These are phyloP conservation scores for Alternaria novae-zelandiae DNA, from an alignment of 2,329 filamentous ascomycete species.

Conservation along the genomic window DNA sequence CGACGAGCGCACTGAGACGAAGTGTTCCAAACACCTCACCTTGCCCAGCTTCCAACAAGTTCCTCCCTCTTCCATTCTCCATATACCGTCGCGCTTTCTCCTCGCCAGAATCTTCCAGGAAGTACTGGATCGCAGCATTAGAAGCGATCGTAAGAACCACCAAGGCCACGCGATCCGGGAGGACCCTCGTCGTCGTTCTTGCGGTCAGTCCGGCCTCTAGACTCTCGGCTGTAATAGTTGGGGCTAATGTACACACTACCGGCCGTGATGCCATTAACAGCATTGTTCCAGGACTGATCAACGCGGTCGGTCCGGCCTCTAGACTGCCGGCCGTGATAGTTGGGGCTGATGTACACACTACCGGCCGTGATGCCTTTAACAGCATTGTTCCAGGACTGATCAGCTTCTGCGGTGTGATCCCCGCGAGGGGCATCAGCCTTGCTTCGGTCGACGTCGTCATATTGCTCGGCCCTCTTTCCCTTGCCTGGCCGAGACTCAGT, in stretches of 20 bases:
- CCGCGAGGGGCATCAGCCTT: neutral
- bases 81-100: neutral
- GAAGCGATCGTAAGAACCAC: neutral
- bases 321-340: neutral
- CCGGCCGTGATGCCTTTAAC: neutral
- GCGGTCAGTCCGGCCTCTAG: neutral
- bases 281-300: neutral
- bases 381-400: neutral
- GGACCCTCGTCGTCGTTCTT: neutral
- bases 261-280: neutral
- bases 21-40: neutral
- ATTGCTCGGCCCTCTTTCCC: neutral
- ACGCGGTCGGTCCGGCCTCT: neutral
- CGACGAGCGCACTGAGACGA: neutral
- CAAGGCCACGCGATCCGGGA: neutral
- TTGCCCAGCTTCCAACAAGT: too few species aligned
- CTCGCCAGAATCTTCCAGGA: neutral
- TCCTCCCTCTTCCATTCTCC: neutral
- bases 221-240: neutral
- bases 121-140: neutral
- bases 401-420: neutral
- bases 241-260: neutral
- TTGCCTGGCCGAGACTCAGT: neutral
- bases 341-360: neutral
- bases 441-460: neutral